Base-by-base conservation (phyloP, 2,329 filamentous ascomycete species). In the Magnaporthales sp. region DNA sequence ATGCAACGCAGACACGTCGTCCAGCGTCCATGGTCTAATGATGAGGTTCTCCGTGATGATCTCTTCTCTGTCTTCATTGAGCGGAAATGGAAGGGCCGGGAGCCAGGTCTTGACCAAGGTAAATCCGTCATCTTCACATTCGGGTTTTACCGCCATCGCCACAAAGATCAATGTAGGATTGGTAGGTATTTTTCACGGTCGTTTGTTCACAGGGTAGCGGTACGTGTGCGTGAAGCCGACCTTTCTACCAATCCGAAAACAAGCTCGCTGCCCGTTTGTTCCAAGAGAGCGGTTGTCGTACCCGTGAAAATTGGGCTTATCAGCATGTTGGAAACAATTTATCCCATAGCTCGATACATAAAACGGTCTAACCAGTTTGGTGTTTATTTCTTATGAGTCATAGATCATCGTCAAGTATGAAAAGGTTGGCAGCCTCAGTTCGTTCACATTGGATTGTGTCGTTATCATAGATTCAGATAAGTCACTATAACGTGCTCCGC, bases 41-140 rank as follows among this genome's bases (percentile, higher is more conserved):
- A 85, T 71, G 24, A 91, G 79, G 7, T 87, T 82, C 64, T 81
- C 74, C 3, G 87, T 89, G 63, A 70, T 72, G 66, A 86, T 77
- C 2, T 75, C 72, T 8, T 73, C 66, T 7, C 83, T 77, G 26
- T 76, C 73, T 15, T 70, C 67, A 66, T 77, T 78, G 3, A 77
- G 74, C 5, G 80, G 82, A 2, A 82, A 73, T 0, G 80, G 80
- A 2, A 67, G 66, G 13, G 73, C 71, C 1, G 84, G 84, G 11
- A 82, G 75, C 1, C 79, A 83, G 26, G 83, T 83, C 72, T 79
- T 81, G 68, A 86, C 78, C 60, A 74, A 80, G 67, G 80, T 71
- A 63, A 73, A 74, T 13, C 68, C 67, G 3, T 69, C 54, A 3
- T 65, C 66, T 26, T 27, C 15, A n/a, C 26, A 31, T 69, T 67